Evolutionary conservation across 768 basidiomycete species (phyloP).

Genomic region (Suillus brevipes): DNA sequence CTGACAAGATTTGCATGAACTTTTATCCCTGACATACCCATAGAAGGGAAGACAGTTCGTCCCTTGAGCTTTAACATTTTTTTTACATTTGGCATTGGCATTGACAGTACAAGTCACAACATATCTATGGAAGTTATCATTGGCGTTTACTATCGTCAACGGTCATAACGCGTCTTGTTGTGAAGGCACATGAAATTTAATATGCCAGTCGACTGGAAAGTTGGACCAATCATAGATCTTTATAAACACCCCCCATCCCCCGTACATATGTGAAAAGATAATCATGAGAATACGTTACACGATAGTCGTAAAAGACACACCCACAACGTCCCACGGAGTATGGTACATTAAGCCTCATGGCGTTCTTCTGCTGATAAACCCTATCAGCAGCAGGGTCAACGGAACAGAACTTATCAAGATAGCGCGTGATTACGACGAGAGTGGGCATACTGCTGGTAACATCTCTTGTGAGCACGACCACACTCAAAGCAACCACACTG

Average conservation of each 20-base stretch:
- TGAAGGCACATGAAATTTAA: constrained; percentile 1
- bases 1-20: neutral
- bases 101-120: neutral
- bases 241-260: neutral
- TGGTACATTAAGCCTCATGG: neutral
- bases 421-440: neutral
- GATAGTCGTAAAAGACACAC: neutral
- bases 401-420: neutral
- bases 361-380: neutral
- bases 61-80: neutral
- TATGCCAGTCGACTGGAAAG: neutral
- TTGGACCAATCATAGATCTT: neutral
- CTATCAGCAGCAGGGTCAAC: neutral
- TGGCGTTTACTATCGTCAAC: neutral
- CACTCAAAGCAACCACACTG: neutral
- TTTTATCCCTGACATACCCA: neutral
- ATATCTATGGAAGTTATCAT: neutral
- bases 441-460: neutral
- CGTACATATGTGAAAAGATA: neutral
- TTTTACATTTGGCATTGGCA: neutral
- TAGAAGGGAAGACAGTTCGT: neutral
- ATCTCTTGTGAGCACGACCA: neutral
- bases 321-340: neutral
- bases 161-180: neutral
- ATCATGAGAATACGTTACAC: constrained; percentile 2